phyloP scores from a whole-genome alignment of 495 filamentous ascomycete genomes.

The Lasiosphaeriaceae sp. region DNA sequence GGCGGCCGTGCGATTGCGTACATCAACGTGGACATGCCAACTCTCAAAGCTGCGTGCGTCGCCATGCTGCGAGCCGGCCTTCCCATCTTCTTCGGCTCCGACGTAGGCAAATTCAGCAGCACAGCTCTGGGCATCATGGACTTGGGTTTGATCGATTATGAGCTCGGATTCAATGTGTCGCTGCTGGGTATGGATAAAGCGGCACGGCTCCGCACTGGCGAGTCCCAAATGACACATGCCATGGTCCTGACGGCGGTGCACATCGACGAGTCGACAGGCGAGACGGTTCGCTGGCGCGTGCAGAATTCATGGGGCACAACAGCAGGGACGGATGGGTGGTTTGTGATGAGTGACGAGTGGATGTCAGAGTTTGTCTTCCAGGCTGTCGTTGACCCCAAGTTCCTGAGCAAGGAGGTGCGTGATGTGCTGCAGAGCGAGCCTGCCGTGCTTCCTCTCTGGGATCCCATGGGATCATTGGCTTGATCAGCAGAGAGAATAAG shows the following conservation, averaged over 20 bases:
- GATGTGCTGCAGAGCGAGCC: constrained; percentile 67
- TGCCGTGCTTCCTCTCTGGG: constrained; percentile 73
- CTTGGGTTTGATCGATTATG: constrained; percentile 63
- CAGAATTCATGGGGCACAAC: constrained; percentile 77
- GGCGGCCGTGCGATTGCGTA: constrained; percentile 69
- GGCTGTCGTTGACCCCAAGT: constrained; percentile 73
- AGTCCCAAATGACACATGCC: constrained; percentile 81
- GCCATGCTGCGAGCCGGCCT: constrained; percentile 69
- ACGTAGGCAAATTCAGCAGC: constrained; percentile 79
- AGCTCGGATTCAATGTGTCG: constrained; percentile 71
- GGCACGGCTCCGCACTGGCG: constrained; percentile 62
- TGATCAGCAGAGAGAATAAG: constrained; percentile 24
- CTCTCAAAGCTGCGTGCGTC: constrained; percentile 68
- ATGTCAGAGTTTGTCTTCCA: constrained; percentile 85
- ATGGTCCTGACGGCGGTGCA: constrained; percentile 89
- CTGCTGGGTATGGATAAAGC: constrained; percentile 68
- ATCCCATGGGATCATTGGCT: constrained; percentile 83
- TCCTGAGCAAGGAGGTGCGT: constrained; percentile 59
- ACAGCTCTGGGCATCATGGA: constrained; percentile 69
- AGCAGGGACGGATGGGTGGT: constrained; percentile 70
- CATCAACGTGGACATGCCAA: constrained; percentile 72
- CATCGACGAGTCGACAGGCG: constrained; percentile 54
- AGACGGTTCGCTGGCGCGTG: constrained; percentile 72
- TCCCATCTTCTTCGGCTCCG: constrained; percentile 84
- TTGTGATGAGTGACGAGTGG: constrained; percentile 84